Conservation (phyloP, 2,329 filamentous ascomycete species). For the Metarhizium brunneum region DNA sequence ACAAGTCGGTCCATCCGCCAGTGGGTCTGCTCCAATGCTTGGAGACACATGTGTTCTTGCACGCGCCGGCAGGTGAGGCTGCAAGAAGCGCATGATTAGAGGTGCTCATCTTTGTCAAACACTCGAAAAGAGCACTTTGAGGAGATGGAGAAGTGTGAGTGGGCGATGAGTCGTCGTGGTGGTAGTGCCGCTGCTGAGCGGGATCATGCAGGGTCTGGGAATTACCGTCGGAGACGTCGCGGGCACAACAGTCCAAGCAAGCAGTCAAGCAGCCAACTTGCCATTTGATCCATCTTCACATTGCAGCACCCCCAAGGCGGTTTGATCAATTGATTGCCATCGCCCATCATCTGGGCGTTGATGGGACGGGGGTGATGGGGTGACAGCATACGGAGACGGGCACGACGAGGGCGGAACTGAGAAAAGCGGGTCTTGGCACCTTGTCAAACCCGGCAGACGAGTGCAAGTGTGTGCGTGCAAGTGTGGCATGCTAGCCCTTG, state of each 20-base stretch:
- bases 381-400: background rate
- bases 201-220: slow-evolving; percentile 21
- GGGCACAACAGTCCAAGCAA: background rate
- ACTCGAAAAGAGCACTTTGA: background rate
- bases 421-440: background rate
- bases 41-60: background rate
- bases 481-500: background rate
- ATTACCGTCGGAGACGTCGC: background rate
- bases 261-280: background rate
- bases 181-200: slow-evolving; percentile 8
- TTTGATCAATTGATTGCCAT: background rate
- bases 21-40: background rate
- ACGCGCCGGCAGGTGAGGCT: background rate
- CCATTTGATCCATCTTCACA: background rate
- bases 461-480: background rate
- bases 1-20: background rate
- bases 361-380: background rate
- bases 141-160: slow-evolving; percentile 1
- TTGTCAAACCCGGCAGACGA: too few relatives aligned
- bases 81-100: background rate
- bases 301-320: background rate
- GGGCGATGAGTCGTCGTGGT: slow-evolving; percentile 10
- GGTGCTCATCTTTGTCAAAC: background rate
- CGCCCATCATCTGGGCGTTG: background rate
- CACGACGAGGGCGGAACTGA: background rate